phyloP scores from a whole-genome alignment of 2,329 filamentous ascomycete genomes.

The Tolypocladium ophioglossoides region DNA sequence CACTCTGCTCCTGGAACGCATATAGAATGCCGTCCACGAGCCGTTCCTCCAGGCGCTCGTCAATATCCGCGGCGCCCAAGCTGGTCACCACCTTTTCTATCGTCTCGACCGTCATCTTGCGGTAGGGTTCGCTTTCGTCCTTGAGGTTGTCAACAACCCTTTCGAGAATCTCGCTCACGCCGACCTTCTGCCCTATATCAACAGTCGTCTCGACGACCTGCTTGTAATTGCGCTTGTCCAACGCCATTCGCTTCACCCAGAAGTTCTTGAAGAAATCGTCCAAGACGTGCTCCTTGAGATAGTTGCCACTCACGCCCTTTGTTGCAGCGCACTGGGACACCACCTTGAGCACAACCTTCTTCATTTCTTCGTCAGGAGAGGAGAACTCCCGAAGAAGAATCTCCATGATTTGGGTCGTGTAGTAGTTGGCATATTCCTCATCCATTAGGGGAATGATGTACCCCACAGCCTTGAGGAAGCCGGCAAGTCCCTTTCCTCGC shows the following conservation, averaged over 20 bases:
- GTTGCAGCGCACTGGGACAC: slow-evolving; percentile 92
- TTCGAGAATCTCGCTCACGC: slow-evolving; percentile 88
- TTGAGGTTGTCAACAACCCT: slow-evolving; percentile 91
- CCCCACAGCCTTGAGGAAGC: slow-evolving; percentile 93
- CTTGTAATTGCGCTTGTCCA: slow-evolving; percentile 95
- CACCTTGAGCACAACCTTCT: slow-evolving; percentile 97
- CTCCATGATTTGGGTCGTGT: slow-evolving; percentile 98
- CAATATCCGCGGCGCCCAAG: slow-evolving; percentile 86
- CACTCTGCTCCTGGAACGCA: slow-evolving; percentile 95
- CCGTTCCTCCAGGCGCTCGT: slow-evolving; percentile 82
- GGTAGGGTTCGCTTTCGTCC: slow-evolving; percentile 94
- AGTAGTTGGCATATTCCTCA: slow-evolving; percentile 98
- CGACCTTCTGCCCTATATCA: slow-evolving; percentile 95
- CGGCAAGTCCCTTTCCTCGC: slow-evolving; percentile 88
- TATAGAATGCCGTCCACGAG: slow-evolving; percentile 92
- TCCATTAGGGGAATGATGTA: slow-evolving; percentile 99
- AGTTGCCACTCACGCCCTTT: slow-evolving; percentile 87
- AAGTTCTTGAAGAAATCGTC: slow-evolving; percentile 98
- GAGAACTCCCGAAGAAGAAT: slow-evolving; percentile 92
- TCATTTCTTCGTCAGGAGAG: slow-evolving; percentile 98
- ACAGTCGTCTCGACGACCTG: slow-evolving; percentile 98
- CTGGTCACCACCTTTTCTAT: slow-evolving; percentile 93
- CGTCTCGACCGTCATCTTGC: slow-evolving; percentile 98
- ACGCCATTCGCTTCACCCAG: slow-evolving; percentile 93
- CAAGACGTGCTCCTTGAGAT: slow-evolving; percentile 89